These are phyloP conservation scores for Fusarium temperatum DNA, from an alignment of 2,329 filamentous ascomycete species.

Conservation along the genomic window DNA sequence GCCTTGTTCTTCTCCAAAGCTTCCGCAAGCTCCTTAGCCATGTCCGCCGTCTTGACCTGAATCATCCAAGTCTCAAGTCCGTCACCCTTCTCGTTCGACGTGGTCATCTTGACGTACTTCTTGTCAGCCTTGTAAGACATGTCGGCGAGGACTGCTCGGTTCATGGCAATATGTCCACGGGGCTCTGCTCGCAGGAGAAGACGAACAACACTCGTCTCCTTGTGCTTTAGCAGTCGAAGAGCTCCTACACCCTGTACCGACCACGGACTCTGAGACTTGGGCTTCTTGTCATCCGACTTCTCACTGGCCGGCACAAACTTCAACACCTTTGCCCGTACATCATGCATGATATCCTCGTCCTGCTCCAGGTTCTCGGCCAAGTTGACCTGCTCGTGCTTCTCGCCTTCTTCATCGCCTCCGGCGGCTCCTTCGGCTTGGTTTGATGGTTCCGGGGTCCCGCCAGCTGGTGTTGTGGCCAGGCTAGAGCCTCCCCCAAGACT, in stretches of 20 bases:
- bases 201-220: conserved; percentile 71
- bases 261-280: conserved; percentile 69
- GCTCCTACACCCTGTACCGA: conserved; percentile 75
- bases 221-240: conserved; percentile 77
- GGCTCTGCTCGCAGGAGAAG: conserved; percentile 80
- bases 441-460: conserved; percentile 66
- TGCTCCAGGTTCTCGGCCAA: conserved; percentile 75
- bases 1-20: conserved; percentile 64
- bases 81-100: conserved; percentile 65
- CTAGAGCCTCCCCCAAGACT: conserved; percentile 68
- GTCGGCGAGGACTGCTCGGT: conserved; percentile 70
- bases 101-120: conserved; percentile 69
- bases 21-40: conserved; percentile 63
- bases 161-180: conserved; percentile 77
- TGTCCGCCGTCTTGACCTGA: conserved; percentile 71
- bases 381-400: conserved; percentile 74
- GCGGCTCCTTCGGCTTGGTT: conserved; percentile 55
- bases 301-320: conserved; percentile 64
- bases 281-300: conserved; percentile 55
- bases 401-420: conserved; percentile 58
- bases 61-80: conserved; percentile 76
- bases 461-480: conserved; percentile 67
- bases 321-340: conserved; percentile 75
- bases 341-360: conserved; percentile 74
- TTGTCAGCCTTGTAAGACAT: conserved; percentile 68